Evolutionary conservation across 225 moss, liverwort and hornwort genomes (phyloP).

Genomic region (Ulota crispa): DNA sequence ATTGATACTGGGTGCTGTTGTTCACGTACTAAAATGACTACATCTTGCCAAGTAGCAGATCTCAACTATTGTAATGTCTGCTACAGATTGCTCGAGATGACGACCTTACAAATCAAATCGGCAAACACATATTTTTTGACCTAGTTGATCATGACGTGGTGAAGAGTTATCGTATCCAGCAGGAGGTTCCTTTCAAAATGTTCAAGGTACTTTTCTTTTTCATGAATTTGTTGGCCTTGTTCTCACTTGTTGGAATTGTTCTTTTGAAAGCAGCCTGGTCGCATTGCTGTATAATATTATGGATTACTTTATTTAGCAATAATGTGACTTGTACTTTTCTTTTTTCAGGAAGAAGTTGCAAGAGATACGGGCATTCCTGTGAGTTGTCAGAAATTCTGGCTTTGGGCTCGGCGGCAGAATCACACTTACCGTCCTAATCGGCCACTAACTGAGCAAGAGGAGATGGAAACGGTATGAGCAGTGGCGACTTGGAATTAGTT

Average conservation of each 20-base stretch:
- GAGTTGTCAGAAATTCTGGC: constrained; percentile 83
- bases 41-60: neutral
- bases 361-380: constrained; percentile 90
- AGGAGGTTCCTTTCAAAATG: constrained; percentile 82
- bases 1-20: neutral
- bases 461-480: constrained; percentile 75
- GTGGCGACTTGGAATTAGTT: neutral
- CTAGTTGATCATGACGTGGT: constrained; percentile 97
- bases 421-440: constrained; percentile 96
- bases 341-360: constrained; percentile 81
- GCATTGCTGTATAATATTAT: neutral
- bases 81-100: constrained; percentile 91
- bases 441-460: constrained; percentile 87
- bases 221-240: constrained; percentile 1
- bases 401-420: constrained; percentile 98
- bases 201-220: constrained; percentile 62
- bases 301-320: neutral
- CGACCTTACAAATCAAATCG: constrained; percentile 86
- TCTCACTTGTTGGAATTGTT: neutral
- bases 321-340: neutral
- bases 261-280: neutral
- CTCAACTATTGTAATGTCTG: neutral
- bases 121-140: constrained; percentile 92
- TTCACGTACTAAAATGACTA: neutral
- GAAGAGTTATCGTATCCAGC: constrained; percentile 89